Evolutionary conservation across 768 basidiomycete species (phyloP).

Genomic region (Zangia roseola): DNA sequence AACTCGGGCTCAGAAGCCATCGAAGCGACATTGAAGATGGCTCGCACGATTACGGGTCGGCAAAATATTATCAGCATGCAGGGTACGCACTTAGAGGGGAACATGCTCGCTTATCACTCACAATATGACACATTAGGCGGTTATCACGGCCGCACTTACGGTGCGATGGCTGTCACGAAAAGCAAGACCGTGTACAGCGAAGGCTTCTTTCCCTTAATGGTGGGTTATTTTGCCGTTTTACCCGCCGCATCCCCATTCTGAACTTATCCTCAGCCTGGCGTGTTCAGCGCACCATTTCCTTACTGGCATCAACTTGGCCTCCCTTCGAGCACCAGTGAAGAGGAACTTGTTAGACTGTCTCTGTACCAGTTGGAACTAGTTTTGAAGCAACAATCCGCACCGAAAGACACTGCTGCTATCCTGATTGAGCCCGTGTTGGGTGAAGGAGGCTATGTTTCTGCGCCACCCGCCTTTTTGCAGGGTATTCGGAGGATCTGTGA

Average conservation of each 20-base stretch:
- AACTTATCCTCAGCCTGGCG: slow-evolving; percentile 61
- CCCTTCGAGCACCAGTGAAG: slow-evolving; percentile 50
- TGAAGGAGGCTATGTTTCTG: slow-evolving; percentile 94
- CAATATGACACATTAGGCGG: slow-evolving; percentile 43
- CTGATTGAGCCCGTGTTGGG: slow-evolving; percentile 91
- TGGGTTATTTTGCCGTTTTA: slow-evolving; percentile 30
- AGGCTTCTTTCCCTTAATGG: slow-evolving; percentile 82
- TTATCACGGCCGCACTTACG: slow-evolving; percentile 92
- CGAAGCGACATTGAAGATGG: slow-evolving; percentile 88
- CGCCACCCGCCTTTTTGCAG: slow-evolving; percentile 74
- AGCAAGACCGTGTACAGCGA: slow-evolving; percentile 91
- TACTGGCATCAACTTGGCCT: slow-evolving; percentile 88
- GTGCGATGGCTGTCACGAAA: slow-evolving; percentile 90
- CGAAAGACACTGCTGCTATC: slow-evolving; percentile 89
- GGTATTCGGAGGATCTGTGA: slow-evolving; percentile 87
- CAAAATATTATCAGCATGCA: slow-evolving; percentile 94
- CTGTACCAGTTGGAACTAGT: slow-evolving; percentile 83
- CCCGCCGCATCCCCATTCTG: neutral
- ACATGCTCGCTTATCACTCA: slow-evolving; percentile 1
- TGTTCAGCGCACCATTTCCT: slow-evolving; percentile 79
- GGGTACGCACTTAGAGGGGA: slow-evolving; percentile 41
- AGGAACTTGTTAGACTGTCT: slow-evolving; percentile 58
- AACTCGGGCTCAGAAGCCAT: slow-evolving; percentile 95
- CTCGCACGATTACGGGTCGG: slow-evolving; percentile 69
- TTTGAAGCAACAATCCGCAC: slow-evolving; percentile 75